Evolutionary conservation across 1,284 basidiomycete species (phyloP), one percentile per base, ranked within the genome.

Genomic region (Blastosporella zonata): DNA sequence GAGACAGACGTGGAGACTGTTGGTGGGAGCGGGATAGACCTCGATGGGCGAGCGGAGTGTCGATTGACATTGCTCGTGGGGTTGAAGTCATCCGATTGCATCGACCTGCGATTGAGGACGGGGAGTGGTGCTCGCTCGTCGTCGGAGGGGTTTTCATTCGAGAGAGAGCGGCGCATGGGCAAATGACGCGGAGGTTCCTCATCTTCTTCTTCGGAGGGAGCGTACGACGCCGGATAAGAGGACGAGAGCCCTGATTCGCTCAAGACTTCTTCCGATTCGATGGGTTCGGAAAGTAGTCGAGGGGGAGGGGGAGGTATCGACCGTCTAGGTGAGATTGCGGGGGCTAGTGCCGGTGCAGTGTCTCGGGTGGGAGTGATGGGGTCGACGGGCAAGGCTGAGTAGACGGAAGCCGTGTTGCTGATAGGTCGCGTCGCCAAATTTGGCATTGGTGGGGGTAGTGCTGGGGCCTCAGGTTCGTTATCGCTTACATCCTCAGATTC

Each of bases 201-300:
- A 36, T 54, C 50, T 5, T 53, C 49, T 21, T 55, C 43, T 6
- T 53, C 52, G 12, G 50, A 49, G 10, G 49, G 23, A 10, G 43
- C 28, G 20, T 54, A 47, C 3, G 52, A 52, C 25, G 23, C 23
- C 10, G 37, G 34, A 33, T 37, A 47, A 10, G 35, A 8, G 10
- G 47, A 58, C 20, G 64, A 61, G 25, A 58, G 56, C 2, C 61
- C 62, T 3, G 61, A 55, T 33, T 63, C 63, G 2, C 48, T 59
- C 13, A 53, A 51, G 23, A 60, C 57, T 2, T 61, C 59, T 9
- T 55, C 54, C 10, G 39, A n/a, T 33, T 58, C 53, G 13, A 33
- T 36, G 25, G 37, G 46, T 29, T 52, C 21, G 27, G 56, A 50
- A 4, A 53, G 46, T 25, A 52, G 41, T 22, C 47, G 55, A n/a